Evolutionary conservation across 257 asterid species (phyloP).

Genomic region (Ligustrum vulgare): DNA sequence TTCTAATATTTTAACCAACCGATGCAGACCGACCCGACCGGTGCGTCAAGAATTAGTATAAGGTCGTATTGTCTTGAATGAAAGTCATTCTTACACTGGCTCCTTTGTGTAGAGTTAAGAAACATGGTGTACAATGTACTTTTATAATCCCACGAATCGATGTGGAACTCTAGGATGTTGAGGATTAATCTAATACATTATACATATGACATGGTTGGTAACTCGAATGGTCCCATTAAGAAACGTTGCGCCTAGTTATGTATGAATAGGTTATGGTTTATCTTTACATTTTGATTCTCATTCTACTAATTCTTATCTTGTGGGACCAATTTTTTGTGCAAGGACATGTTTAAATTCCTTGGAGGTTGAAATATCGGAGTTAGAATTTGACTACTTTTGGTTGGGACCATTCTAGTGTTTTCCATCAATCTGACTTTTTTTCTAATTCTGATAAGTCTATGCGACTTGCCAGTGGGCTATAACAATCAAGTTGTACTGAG

Average conservation of each 20-base stretch:
- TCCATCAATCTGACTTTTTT: not conserved
- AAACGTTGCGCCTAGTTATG: not conserved
- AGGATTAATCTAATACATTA: not conserved
- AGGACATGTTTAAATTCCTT: not conserved
- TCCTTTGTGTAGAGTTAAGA: no score
- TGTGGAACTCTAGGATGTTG: not conserved
- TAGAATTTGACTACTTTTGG: not conserved
- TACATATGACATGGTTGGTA: not conserved
- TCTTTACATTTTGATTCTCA: slow-evolving; percentile 15
- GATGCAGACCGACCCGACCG: no score
- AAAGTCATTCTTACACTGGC: no score
- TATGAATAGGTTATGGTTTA: slow-evolving; percentile 1
- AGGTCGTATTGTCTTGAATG: not conserved
- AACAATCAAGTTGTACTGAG: not conserved
- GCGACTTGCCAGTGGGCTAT: slow-evolving; percentile 1
- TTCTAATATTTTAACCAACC: no score
- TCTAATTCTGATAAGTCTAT: not conserved
- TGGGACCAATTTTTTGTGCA: not conserved
- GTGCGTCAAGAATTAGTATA: not conserved
- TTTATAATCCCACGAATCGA: not conserved
- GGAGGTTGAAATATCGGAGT: slow-evolving; percentile 4
- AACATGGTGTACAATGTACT: not conserved
- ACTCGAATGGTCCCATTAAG: not conserved
- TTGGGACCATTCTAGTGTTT: slow-evolving; percentile 6
- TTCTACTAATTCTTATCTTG: slow-evolving; percentile 13